These are phyloP conservation scores for Cladosporium oxysporum DNA, from an alignment of 2,329 filamentous ascomycete genomes.

Conservation along the genomic window DNA sequence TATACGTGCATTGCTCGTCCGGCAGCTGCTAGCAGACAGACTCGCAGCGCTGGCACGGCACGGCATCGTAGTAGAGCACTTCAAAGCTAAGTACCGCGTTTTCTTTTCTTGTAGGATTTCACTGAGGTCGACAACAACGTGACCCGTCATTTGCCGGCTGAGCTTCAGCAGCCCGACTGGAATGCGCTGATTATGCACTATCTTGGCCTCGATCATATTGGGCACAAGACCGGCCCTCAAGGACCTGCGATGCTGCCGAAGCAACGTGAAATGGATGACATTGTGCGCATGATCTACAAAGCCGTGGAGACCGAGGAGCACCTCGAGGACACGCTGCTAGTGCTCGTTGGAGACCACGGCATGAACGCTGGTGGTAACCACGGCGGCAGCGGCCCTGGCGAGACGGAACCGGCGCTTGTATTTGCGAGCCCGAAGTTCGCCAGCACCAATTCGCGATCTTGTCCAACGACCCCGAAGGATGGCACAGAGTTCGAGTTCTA, in stretches of 20 bases:
- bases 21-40: background rate
- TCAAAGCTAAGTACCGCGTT: constrained; percentile 16
- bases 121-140: constrained; percentile 98
- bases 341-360: constrained; percentile 93
- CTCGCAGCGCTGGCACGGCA: background rate
- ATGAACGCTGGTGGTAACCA: constrained; percentile 99
- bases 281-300: constrained; percentile 73
- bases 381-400: constrained; percentile 87
- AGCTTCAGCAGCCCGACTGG: constrained; percentile 81
- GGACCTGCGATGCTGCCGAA: constrained; percentile 89
- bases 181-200: constrained; percentile 93
- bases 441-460: constrained; percentile 21
- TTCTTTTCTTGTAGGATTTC: constrained; percentile 68
- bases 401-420: constrained; percentile 88
- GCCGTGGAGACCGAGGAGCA: constrained; percentile 72
- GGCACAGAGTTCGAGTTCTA: constrained; percentile 78
- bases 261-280: constrained; percentile 87
- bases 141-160: constrained; percentile 79
- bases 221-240: constrained; percentile 88
- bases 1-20: constrained; percentile 1
- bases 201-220: constrained; percentile 93
- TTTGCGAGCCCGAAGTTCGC: constrained; percentile 77
- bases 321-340: constrained; percentile 75
- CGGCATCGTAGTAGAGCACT: background rate
- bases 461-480: constrained; percentile 60